These are phyloP conservation scores for Nepenthes alata DNA, from an alignment of 179 eudicot species.

Conservation along the genomic window DNA sequence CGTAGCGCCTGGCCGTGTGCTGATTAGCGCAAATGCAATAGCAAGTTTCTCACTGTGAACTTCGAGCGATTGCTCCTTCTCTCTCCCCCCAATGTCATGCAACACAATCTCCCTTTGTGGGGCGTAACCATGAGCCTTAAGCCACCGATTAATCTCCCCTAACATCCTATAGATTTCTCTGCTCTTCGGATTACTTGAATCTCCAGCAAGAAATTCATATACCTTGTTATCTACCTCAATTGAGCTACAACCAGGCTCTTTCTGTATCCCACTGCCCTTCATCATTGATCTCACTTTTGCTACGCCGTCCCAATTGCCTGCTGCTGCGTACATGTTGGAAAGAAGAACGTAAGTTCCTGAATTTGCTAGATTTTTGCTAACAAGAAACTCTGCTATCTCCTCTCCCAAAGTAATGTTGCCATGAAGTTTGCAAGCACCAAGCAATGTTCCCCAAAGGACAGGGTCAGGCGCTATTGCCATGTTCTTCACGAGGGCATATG, in stretches of 20 bases:
- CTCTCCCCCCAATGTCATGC: slow-evolving; percentile 31
- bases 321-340: slow-evolving; percentile 47
- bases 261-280: slow-evolving; percentile 43
- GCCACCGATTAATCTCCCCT: slow-evolving; percentile 35
- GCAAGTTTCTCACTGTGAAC: slow-evolving; percentile 64
- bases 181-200: slow-evolving; percentile 46
- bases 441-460: slow-evolving; percentile 46
- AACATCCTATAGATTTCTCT: slow-evolving; percentile 52
- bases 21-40: slow-evolving; percentile 52
- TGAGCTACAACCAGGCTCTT: slow-evolving; percentile 65
- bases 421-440: slow-evolving; percentile 51
- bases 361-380: slow-evolving; percentile 26
- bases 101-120: slow-evolving; percentile 40
- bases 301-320: slow-evolving; percentile 52
- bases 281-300: slow-evolving; percentile 41
- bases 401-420: slow-evolving; percentile 38
- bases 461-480: slow-evolving; percentile 36
- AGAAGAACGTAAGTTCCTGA: slow-evolving; percentile 52
- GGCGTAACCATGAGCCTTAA: slow-evolving; percentile 31
- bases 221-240: slow-evolving; percentile 45
- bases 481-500: slow-evolving; percentile 29
- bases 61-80: slow-evolving; percentile 39
- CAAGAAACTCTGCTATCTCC: slow-evolving; percentile 38
- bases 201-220: slow-evolving; percentile 71
- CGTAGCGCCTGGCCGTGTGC: slow-evolving; percentile 36